These are phyloP conservation scores for Nymphaea thermarum DNA, from an alignment of 164 flowering plant species.

Conservation along the genomic window DNA sequence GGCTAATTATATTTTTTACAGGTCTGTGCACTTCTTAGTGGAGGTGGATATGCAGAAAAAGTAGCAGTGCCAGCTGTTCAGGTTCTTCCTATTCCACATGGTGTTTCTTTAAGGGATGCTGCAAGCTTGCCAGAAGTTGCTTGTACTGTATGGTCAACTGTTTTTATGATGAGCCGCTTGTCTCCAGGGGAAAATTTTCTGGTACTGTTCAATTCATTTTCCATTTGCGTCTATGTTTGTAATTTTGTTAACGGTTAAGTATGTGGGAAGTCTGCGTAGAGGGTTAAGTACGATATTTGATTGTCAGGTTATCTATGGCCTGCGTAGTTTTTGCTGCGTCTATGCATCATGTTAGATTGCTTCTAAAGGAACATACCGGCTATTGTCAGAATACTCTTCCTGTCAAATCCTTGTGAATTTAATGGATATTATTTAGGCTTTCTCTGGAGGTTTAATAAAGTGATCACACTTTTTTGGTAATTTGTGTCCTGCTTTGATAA, in stretches of 20 bases:
- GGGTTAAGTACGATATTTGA: background rate
- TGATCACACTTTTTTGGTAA: no score
- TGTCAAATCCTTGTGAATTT: no score
- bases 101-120: slow-evolving; percentile 75
- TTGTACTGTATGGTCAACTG: slow-evolving; percentile 98
- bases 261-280: background rate
- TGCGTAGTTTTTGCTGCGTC: no score
- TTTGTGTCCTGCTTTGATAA: no score
- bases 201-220: slow-evolving; percentile 22
- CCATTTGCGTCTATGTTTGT: background rate
- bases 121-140: slow-evolving; percentile 94
- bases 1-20: slow-evolving; percentile 11
- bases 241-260: no score
- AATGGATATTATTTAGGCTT: no score
- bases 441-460: no score
- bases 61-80: slow-evolving; percentile 84
- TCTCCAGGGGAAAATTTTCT: slow-evolving; percentile 73
- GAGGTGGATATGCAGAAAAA: slow-evolving; percentile 97
- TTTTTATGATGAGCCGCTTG: slow-evolving; percentile 74
- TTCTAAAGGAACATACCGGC: no score
- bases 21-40: slow-evolving; percentile 95
- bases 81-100: slow-evolving; percentile 79
- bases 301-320: no score
- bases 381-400: no score
- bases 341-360: no score